phyloP scores from a whole-genome alignment of 768 basidiomycete genomes.

The Pisolithus sp. region DNA sequence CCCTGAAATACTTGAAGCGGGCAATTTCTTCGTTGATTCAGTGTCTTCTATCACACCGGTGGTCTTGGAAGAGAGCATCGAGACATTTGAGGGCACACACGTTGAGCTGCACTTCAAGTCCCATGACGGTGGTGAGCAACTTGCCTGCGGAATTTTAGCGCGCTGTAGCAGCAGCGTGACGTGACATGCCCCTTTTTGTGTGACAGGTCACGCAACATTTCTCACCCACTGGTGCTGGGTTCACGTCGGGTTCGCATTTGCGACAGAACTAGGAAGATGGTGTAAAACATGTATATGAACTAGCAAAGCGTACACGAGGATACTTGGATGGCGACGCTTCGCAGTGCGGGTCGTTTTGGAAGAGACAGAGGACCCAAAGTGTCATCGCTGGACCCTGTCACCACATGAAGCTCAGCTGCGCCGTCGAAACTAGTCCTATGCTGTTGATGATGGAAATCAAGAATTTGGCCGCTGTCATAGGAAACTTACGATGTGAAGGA shows the following conservation, averaged over 20 bases:
- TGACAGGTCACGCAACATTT: not conserved
- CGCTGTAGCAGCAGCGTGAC: not conserved
- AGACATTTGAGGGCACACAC: conserved; percentile 5
- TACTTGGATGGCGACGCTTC: too few species aligned
- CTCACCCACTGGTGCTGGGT: not conserved
- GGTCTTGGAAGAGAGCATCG: conserved; percentile 2
- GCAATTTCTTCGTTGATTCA: not conserved
- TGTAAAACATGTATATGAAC: not conserved
- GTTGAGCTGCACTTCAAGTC: conserved; percentile 5
- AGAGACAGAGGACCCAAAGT: too few species aligned
- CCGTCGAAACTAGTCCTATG: too few species aligned
- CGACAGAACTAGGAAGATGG: not conserved
- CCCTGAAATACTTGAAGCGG: not conserved
- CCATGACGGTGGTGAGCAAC: conserved; percentile 8
- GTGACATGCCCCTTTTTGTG: conserved; percentile 8
- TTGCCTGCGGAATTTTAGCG: conserved; percentile 6
- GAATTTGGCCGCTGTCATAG: too few species aligned
- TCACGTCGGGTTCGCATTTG: not conserved
- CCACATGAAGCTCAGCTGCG: too few species aligned
- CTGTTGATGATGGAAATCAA: too few species aligned
- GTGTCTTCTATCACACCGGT: conserved; percentile 5
- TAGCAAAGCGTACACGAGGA: not conserved
- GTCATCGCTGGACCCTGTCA: too few species aligned
- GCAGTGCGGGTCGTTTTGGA: too few species aligned
- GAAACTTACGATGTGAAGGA: too few species aligned